phyloP scores from a whole-genome alignment of 2,329 filamentous ascomycete genomes.

The Furcasterigmium furcatum region DNA sequence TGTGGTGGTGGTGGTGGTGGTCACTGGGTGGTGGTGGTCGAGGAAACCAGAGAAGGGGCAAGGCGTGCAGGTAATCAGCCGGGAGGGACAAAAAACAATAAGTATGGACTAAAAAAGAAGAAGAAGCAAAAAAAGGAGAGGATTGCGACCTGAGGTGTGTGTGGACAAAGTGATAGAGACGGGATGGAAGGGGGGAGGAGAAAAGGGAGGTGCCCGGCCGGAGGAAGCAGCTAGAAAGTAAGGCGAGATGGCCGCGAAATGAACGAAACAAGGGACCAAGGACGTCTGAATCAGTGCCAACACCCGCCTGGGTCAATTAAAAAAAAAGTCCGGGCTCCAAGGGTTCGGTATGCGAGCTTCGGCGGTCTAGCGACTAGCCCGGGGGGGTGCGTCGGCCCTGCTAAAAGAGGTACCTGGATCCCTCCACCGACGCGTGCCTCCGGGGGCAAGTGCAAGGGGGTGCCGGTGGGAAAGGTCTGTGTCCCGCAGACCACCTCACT shows the following conservation, averaged over 20 bases:
- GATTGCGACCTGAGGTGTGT: background rate
- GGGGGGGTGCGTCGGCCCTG: too few species aligned
- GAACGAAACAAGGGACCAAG: background rate
- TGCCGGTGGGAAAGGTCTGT: too few species aligned
- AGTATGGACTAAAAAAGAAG: too few species aligned
- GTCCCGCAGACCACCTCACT: too few species aligned
- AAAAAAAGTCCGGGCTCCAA: background rate
- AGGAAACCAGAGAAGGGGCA: too few species aligned
- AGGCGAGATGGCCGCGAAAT: background rate
- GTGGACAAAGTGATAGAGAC: background rate
- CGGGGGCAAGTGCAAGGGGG: too few species aligned
- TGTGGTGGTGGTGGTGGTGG: too few species aligned
- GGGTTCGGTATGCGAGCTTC: background rate
- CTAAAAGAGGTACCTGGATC: background rate
- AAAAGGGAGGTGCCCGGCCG: background rate
- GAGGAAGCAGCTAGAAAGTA: background rate
- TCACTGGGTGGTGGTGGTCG: too few species aligned
- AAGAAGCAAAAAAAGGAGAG: background rate
- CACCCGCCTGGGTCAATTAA: background rate
- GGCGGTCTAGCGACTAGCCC: background rate
- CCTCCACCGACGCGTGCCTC: too few species aligned
- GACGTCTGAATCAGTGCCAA: constrained; percentile 1
- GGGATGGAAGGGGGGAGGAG: background rate
- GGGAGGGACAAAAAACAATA: too few species aligned
- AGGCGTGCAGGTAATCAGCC: too few species aligned